A percentile compares a stretch with the other conserved stretches of the same genome.
These are phyloP conservation scores for Proliferodiscus dingleyae DNA, from an alignment of 2,329 filamentous ascomycete species.

Conservation along the genomic window DNA sequence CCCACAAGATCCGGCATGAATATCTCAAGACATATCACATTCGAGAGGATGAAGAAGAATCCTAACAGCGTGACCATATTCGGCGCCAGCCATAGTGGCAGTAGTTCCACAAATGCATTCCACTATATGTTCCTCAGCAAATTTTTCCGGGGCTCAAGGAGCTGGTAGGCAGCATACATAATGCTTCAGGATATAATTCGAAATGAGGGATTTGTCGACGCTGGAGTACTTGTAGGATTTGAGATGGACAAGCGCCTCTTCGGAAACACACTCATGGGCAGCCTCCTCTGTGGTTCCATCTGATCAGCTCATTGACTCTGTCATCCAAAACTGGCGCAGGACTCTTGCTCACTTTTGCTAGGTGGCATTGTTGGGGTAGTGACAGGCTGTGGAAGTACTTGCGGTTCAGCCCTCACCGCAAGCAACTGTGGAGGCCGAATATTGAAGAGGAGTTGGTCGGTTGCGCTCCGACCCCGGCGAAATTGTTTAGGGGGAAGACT, in stretches of 20 bases:
- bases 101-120: constrained; percentile 88
- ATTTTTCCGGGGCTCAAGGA: constrained; percentile 15
- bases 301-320: constrained; percentile 4
- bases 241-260: constrained; percentile 85
- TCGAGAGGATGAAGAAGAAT: constrained; percentile 88
- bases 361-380: constrained; percentile 35
- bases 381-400: constrained; percentile 26
- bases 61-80: constrained; percentile 96
- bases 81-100: constrained; percentile 94
- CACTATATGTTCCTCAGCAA: constrained; percentile 56
- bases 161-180: constrained; percentile 62
- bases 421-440: constrained; percentile 26
- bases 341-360: constrained; percentile 36
- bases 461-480: constrained; percentile 30
- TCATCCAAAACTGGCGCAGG: no score
- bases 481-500: neutral
- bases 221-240: constrained; percentile 96
- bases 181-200: constrained; percentile 87
- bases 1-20: constrained; percentile 87
- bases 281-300: constrained; percentile 41
- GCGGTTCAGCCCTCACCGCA: constrained; percentile 24
- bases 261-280: constrained; percentile 70
- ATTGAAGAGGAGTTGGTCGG: constrained; percentile 22
- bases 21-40: constrained; percentile 68
- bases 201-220: constrained; percentile 92